phyloP scores from a whole-genome alignment of 805 yeast genomes.

The Zygosaccharomyces lentus region DNA sequence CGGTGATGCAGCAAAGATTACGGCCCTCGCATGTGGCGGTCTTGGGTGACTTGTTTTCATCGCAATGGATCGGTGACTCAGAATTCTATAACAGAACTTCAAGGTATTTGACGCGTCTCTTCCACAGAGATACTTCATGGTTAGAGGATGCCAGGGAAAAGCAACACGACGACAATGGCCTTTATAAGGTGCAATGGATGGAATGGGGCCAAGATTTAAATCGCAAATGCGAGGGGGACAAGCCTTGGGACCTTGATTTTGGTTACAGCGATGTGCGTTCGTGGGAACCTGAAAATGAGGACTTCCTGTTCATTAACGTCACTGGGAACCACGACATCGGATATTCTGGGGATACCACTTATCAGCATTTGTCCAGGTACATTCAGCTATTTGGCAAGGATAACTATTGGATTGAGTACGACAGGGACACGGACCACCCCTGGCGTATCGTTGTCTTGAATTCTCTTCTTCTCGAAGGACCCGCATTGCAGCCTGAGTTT shows the following conservation, averaged over 20 bases:
- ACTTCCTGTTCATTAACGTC: constrained; percentile 72
- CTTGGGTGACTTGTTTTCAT: constrained; percentile 87
- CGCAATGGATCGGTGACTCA: constrained; percentile 89
- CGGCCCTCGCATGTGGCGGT: constrained; percentile 80
- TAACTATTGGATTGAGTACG: constrained; percentile 74
- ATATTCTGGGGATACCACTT: constrained; percentile 89
- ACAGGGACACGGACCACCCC: constrained; percentile 58
- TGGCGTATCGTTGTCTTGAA: constrained; percentile 89
- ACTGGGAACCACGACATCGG: constrained; percentile 97
- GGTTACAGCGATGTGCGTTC: constrained; percentile 61
- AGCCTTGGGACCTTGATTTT: constrained; percentile 37
- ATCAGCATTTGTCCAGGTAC: constrained; percentile 84
- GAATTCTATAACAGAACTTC: constrained; percentile 79
- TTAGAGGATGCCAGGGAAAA: constrained; percentile 37
- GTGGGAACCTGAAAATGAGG: constrained; percentile 53
- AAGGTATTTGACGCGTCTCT: constrained; percentile 67
- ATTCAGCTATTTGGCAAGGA: constrained; percentile 72
- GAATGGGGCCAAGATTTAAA: constrained; percentile 28
- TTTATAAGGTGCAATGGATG: constrained; percentile 28
- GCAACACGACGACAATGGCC: constrained; percentile 28
- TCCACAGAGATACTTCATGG: constrained; percentile 63
- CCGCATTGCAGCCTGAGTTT: constrained; percentile 73
- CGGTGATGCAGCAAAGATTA: constrained; percentile 56
- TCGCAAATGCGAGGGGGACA: constrained; percentile 21
- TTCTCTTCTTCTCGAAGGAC: constrained; percentile 82